Evolutionary conservation across 306 rosid genomes (phyloP).

Genomic region (Rosa persica): DNA sequence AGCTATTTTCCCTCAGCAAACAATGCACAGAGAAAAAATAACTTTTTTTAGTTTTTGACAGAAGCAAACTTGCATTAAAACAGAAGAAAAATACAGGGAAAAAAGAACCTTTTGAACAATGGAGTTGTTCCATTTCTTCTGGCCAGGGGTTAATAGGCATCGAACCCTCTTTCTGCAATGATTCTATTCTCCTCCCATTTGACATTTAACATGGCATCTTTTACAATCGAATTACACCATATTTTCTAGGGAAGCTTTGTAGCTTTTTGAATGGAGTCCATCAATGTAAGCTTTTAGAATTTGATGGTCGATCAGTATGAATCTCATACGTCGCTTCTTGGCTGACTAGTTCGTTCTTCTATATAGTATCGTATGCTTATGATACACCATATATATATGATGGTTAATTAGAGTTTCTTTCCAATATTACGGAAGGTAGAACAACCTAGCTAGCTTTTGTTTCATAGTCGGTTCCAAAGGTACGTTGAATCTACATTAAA

Average conservation of each 20-base stretch:
- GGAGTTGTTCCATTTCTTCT: too few species aligned
- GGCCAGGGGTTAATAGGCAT: conserved; percentile 21
- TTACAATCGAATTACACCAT: too few species aligned
- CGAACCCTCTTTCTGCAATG: conserved; percentile 16
- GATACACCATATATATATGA: neutral
- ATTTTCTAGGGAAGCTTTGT: neutral
- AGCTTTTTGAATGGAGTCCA: neutral
- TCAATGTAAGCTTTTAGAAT: neutral
- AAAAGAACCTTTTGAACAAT: neutral
- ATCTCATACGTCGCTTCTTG: too few species aligned
- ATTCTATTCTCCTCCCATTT: conserved; percentile 18
- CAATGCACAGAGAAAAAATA: neutral
- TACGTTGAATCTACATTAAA: neutral
- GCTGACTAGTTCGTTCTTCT: too few species aligned
- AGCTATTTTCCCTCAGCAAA: too few species aligned
- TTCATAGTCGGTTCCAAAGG: conserved; percentile 6
- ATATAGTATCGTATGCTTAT: too few species aligned
- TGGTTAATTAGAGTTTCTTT: neutral
- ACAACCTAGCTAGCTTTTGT: neutral
- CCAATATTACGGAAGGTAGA: neutral
- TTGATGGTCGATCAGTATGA: neutral
- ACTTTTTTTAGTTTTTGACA: neutral
- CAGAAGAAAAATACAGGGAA: neutral
- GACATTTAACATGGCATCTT: conserved; percentile 30
- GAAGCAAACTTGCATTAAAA: too few species aligned